phyloP scores from a whole-genome alignment of 345 rosid genomes.

The Kernera saxatilis region DNA sequence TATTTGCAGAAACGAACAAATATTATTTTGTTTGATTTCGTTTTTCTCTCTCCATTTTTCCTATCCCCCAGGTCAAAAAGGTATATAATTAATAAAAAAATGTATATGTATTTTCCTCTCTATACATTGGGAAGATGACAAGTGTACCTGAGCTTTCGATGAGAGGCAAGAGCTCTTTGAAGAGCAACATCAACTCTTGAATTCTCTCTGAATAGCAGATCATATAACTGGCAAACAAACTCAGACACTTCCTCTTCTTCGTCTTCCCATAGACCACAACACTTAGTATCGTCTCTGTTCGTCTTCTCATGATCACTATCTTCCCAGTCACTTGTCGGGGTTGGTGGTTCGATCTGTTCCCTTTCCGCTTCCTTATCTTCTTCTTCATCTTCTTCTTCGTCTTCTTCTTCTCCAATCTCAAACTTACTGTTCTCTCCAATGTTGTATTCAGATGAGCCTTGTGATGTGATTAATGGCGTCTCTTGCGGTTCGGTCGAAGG shows the following conservation, averaged over 20 bases:
- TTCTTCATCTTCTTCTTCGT: constrained; percentile 50
- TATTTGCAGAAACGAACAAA: constrained; percentile 16
- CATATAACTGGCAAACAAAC: constrained; percentile 66
- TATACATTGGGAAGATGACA: constrained; percentile 72
- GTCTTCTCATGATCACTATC: constrained; percentile 71
- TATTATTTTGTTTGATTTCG: background rate
- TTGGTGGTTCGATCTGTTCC: constrained; percentile 53
- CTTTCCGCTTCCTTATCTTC: constrained; percentile 47
- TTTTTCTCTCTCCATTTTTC: background rate
- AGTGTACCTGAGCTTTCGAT: constrained; percentile 59
- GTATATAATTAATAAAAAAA: background rate
- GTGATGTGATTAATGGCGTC: constrained; percentile 38
- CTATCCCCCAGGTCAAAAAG: constrained; percentile 13
- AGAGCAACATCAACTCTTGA: constrained; percentile 64
- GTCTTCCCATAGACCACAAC: constrained; percentile 59
- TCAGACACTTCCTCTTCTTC: constrained; percentile 70
- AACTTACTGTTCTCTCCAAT: constrained; percentile 60
- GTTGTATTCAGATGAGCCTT: constrained; percentile 48
- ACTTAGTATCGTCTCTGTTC: constrained; percentile 4
- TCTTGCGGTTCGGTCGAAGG: constrained; percentile 70
- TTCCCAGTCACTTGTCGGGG: constrained; percentile 92
- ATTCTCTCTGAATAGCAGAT: constrained; percentile 64
- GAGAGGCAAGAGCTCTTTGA: constrained; percentile 62
- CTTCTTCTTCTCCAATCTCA: constrained; percentile 94
- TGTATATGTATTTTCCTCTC: background rate